These are phyloP conservation scores for Claviceps arundinis DNA, from an alignment of 2,329 filamentous ascomycete species.

Conservation along the genomic window DNA sequence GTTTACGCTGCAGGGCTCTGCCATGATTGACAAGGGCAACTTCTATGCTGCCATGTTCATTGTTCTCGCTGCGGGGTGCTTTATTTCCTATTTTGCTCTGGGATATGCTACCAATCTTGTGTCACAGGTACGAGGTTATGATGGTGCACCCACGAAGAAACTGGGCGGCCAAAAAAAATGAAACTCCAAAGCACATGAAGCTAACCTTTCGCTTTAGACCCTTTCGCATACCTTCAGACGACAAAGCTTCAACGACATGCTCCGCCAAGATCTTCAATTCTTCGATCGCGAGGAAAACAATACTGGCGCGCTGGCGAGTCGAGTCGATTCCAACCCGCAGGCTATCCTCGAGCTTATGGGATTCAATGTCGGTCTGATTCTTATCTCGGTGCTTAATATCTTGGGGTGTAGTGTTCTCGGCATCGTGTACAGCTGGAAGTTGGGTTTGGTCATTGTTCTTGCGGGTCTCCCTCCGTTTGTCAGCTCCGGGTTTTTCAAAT, in stretches of 20 bases:
- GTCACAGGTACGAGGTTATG: constrained; percentile 10
- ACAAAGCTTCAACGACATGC: constrained; percentile 17
- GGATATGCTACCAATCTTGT: constrained; percentile 23
- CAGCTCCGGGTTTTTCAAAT: constrained; percentile 23
- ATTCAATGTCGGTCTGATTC: constrained; percentile 26
- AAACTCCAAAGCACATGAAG: neutral
- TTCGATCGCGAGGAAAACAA: constrained; percentile 29
- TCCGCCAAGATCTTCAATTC: constrained; percentile 28
- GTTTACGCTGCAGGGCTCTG: constrained; percentile 21
- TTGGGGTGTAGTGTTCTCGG: constrained; percentile 26
- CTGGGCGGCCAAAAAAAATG: neutral
- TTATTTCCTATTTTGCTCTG: constrained; percentile 29
- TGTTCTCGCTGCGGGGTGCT: constrained; percentile 30
- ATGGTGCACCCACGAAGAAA: neutral
- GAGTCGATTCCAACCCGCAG: constrained; percentile 24
- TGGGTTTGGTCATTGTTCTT: constrained; percentile 34
- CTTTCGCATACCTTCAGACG: constrained; percentile 17
- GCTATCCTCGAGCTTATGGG: constrained; percentile 29
- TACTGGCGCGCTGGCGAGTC: constrained; percentile 22
- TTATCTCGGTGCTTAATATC: constrained; percentile 24
- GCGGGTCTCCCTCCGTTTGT: constrained; percentile 25
- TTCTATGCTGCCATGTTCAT: constrained; percentile 45
- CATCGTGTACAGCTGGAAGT: constrained; percentile 32
- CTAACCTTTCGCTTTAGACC: constrained; percentile 3
- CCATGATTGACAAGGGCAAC: constrained; percentile 27